These are phyloP conservation scores for Yamadazyma endophytica DNA, from an alignment of 805 yeast genomes.

Conservation along the genomic window DNA sequence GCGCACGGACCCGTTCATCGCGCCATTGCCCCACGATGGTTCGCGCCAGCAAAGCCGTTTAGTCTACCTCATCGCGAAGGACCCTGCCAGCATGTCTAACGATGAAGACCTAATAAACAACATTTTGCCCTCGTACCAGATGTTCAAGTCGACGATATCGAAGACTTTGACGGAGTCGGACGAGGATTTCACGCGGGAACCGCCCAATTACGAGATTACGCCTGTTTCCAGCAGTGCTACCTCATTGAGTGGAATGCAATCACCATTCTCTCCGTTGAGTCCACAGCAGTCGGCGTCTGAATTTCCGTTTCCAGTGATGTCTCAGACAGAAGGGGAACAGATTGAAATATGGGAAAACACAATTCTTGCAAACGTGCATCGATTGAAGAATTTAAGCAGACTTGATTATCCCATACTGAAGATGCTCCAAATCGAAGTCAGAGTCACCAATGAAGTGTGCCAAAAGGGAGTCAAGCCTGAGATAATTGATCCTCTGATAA, in stretches of 20 bases:
- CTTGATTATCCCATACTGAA: slow-evolving; percentile 23
- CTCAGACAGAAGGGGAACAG: slow-evolving; percentile 7
- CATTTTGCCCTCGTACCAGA: slow-evolving; percentile 42
- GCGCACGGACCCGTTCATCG: no score
- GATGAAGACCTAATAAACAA: slow-evolving; percentile 23
- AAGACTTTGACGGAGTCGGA: slow-evolving; percentile 31
- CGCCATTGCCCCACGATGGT: no score
- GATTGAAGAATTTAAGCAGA: slow-evolving; percentile 29
- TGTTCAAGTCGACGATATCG: slow-evolving; percentile 40
- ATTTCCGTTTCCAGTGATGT: slow-evolving; percentile 15
- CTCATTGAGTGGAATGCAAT: slow-evolving; percentile 11
- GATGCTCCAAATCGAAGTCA: slow-evolving; percentile 27
- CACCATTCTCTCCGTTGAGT: slow-evolving; percentile 11
- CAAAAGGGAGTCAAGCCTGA: slow-evolving; percentile 36
- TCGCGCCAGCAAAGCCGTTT: no score
- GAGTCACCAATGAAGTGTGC: slow-evolving; percentile 35
- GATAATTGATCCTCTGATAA: slow-evolving; percentile 25
- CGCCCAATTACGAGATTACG: slow-evolving; percentile 33
- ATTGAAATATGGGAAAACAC: slow-evolving; percentile 34
- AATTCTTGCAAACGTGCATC: slow-evolving; percentile 39
- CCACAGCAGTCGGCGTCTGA: slow-evolving; percentile 6
- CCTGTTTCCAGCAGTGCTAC: slow-evolving; percentile 16
- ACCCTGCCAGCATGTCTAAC: no score
- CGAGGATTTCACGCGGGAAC: slow-evolving; percentile 37
- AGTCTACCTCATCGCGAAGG: no score